A percentile compares a stretch with the other conserved stretches of the same genome.
phyloP scores from a whole-genome alignment of 2,329 filamentous ascomycete species.

The Epichloe gansuensis region DNA sequence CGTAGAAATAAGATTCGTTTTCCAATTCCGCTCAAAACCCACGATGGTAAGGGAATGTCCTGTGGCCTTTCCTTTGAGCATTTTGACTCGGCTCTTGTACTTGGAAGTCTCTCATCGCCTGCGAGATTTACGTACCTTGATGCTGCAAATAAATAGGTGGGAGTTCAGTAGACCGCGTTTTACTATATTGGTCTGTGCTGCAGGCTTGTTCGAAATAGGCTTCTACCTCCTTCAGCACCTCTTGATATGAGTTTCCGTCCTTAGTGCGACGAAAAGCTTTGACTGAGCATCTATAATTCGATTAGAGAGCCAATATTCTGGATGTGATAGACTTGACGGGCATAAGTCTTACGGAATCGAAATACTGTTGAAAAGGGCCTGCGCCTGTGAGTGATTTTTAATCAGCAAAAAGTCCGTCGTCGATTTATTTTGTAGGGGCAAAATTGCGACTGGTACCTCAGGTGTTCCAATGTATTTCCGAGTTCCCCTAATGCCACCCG shows the following conservation, averaged over 20 bases:
- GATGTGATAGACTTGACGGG: not conserved
- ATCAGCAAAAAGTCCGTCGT: not conserved
- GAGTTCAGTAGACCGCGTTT: slow-evolving; percentile 58
- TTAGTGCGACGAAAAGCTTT: slow-evolving; percentile 43
- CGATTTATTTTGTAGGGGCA: not conserved
- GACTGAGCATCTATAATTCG: slow-evolving; percentile 41
- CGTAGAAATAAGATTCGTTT: slow-evolving; percentile 60
- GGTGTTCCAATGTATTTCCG: slow-evolving; percentile 93
- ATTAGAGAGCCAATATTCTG: not conserved
- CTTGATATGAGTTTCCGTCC: slow-evolving; percentile 31
- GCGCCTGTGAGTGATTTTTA: slow-evolving; percentile 39
- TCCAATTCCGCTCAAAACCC: slow-evolving; percentile 59
- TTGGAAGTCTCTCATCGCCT: not conserved
- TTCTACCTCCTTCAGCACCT: slow-evolving; percentile 57
- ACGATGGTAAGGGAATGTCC: slow-evolving; percentile 88
- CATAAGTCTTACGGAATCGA: slow-evolving; percentile 45
- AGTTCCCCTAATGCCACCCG: slow-evolving; percentile 75
- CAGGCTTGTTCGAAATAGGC: slow-evolving; percentile 56
- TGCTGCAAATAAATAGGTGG: slow-evolving; percentile 89
- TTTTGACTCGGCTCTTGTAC: not conserved
- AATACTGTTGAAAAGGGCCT: slow-evolving; percentile 63
- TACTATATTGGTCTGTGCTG: slow-evolving; percentile 31
- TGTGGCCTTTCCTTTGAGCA: slow-evolving; percentile 9
- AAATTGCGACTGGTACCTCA: slow-evolving; percentile 42
- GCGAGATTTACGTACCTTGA: slow-evolving; percentile 36